These are phyloP conservation scores for Tremella fuciformis DNA, from an alignment of 768 basidiomycete species.

Conservation along the genomic window DNA sequence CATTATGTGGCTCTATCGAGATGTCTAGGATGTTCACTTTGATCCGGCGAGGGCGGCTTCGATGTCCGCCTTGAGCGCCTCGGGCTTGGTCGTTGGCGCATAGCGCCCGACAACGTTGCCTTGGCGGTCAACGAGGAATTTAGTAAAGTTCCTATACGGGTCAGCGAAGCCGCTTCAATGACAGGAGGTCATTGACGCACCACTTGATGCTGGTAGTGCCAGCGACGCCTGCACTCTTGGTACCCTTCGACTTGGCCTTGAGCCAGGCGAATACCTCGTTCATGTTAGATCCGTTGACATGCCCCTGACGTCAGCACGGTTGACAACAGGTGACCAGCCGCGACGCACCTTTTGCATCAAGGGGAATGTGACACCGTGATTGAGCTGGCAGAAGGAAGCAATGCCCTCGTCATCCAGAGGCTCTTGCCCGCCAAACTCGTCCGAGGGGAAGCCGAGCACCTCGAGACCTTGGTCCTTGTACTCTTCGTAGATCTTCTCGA, in stretches of 20 bases:
- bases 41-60: conserved; percentile 26
- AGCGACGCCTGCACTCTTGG: conserved; percentile 25
- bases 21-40: background rate
- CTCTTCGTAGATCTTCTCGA: conserved; percentile 76
- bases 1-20: too few species aligned
- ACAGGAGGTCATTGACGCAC: conserved; percentile 20
- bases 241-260: conserved; percentile 66
- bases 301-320: background rate
- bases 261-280: conserved; percentile 81
- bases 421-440: conserved; percentile 87
- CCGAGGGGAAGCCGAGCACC: conserved; percentile 87
- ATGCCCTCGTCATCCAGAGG: conserved; percentile 76
- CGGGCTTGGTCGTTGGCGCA: conserved; percentile 35
- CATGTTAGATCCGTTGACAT: conserved; percentile 82
- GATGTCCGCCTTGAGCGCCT: conserved; percentile 36
- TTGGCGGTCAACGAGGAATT: conserved; percentile 73
- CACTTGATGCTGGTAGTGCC: conserved; percentile 50
- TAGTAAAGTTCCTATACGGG: conserved; percentile 44
- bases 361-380: conserved; percentile 4
- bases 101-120: conserved; percentile 54
- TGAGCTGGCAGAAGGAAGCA: conserved; percentile 50
- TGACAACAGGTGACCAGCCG: too few species aligned
- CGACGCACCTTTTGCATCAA: background rate
- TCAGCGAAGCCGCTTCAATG: background rate
- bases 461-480: conserved; percentile 72